phyloP scores from a whole-genome alignment of 768 basidiomycete genomes.

The Lactarius psammicola region DNA sequence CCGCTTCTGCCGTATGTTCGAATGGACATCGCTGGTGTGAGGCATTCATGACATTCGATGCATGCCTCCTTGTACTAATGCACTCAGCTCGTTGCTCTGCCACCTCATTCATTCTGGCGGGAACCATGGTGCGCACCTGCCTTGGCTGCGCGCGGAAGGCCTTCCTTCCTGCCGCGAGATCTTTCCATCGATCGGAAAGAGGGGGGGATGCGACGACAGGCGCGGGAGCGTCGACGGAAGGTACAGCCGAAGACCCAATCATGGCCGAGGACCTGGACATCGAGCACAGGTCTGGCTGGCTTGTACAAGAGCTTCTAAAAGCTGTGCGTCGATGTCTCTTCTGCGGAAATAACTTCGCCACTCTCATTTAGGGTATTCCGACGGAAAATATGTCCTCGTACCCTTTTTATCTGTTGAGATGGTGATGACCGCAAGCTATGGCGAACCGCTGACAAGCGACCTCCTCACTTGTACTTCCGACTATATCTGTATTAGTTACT shows the following conservation, averaged over 20 bases:
- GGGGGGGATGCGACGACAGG: background rate
- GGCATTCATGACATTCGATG: constrained; percentile 32
- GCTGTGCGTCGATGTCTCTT: constrained; percentile 68
- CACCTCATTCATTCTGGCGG: constrained; percentile 79
- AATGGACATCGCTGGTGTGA: constrained; percentile 79
- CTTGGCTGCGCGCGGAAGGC: constrained; percentile 80
- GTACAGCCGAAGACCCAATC: background rate
- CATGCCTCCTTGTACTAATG: constrained; percentile 19
- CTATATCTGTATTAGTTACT: background rate
- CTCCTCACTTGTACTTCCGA: background rate
- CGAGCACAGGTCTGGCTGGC: constrained; percentile 48
- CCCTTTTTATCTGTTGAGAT: background rate
- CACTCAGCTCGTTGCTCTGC: constrained; percentile 70
- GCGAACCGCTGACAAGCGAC: background rate
- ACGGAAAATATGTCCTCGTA: background rate
- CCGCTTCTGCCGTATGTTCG: constrained; percentile 58
- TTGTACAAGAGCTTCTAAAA: constrained; percentile 62
- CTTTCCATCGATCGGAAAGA: background rate
- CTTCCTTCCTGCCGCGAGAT: constrained; percentile 49
- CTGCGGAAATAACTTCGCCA: constrained; percentile 65
- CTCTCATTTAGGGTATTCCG: constrained; percentile 39
- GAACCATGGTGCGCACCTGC: constrained; percentile 74
- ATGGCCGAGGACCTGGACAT: background rate
- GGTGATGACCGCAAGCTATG: background rate
- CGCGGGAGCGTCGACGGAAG: background rate